Percentiles rank a stretch among this genome's conserved stretches.
These are phyloP conservation scores for Jaenimonas drosophilae DNA, from an alignment of 208 protist species.

Conservation along the genomic window DNA sequence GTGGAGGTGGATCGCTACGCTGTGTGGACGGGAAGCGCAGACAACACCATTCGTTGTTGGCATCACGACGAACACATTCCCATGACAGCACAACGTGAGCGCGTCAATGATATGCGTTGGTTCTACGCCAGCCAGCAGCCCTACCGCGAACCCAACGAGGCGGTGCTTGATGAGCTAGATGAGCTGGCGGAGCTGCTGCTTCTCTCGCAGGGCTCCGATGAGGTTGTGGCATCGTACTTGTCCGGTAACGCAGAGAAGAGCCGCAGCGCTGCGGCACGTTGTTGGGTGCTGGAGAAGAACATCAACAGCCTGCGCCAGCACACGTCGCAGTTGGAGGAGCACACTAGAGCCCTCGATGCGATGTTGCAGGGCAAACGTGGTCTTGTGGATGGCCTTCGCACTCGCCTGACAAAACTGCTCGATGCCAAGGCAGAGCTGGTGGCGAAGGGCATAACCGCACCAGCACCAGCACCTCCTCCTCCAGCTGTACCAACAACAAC, in stretches of 20 bases:
- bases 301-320: conserved; percentile 21
- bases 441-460: no score
- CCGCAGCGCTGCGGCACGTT: conserved; percentile 23
- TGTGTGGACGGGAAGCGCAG: conserved; percentile 54
- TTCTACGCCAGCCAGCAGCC: conserved; percentile 65
- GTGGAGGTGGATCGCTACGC: conserved; percentile 64
- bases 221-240: conserved; percentile 23
- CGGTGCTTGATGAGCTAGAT: conserved; percentile 49
- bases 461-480: no score
- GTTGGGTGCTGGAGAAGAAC: conserved; percentile 25
- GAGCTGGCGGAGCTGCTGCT: conserved; percentile 49
- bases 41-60: conserved; percentile 73
- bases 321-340: conserved; percentile 16
- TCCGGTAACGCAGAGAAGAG: conserved; percentile 11
- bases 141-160: conserved; percentile 43
- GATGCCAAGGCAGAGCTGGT: no score
- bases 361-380: conserved; percentile 19
- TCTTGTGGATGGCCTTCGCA: no score
- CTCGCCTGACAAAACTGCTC: no score
- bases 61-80: conserved; percentile 78
- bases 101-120: conserved; percentile 76
- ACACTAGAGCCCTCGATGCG: conserved; percentile 20
- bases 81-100: conserved; percentile 45
- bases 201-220: conserved; percentile 48
- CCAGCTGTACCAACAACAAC: no score